Conservation (phyloP, 306 rosid species). For the Malus sylvestris region DNA sequence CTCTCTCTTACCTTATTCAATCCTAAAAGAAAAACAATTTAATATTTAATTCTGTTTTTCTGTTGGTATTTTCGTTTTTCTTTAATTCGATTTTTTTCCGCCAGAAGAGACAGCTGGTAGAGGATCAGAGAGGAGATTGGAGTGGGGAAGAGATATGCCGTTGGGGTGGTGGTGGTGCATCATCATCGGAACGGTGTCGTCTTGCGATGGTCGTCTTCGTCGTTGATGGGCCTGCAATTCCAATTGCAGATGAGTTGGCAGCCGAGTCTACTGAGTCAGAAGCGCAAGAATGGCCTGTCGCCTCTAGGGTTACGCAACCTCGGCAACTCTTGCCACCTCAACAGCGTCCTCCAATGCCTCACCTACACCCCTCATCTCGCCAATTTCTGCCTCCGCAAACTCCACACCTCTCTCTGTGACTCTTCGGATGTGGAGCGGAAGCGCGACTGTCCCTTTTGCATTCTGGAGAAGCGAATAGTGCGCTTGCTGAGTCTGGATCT, state of each 20-base stretch:
- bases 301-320: slow-evolving; percentile 89
- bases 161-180: slow-evolving; percentile 51
- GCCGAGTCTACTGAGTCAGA: slow-evolving; percentile 78
- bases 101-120: not conserved
- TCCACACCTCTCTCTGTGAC: slow-evolving; percentile 80
- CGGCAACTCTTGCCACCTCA: slow-evolving; percentile 97
- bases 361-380: slow-evolving; percentile 99
- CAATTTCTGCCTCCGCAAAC: slow-evolving; percentile 87
- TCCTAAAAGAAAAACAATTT: not conserved
- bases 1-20: not conserved
- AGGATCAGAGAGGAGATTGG: not conserved
- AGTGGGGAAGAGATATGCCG: slow-evolving; percentile 45
- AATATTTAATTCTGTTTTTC: not conserved
- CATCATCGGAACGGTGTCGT: slow-evolving; percentile 36
- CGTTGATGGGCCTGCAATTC: slow-evolving; percentile 82
- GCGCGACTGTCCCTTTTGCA: slow-evolving; percentile 85
- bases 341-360: slow-evolving; percentile 98
- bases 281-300: slow-evolving; percentile 69
- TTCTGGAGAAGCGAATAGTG: slow-evolving; percentile 73
- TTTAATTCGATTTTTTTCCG: not conserved
- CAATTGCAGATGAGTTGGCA: slow-evolving; percentile 92
- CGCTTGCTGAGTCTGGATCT: slow-evolving; percentile 66
- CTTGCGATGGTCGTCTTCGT: slow-evolving; percentile 44
- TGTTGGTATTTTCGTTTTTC: not conserved
- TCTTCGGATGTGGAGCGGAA: slow-evolving; percentile 41